A percentile compares a stretch with the other conserved stretches of the same genome.
These are phyloP conservation scores for Penicillium glabrum DNA, from an alignment of 2,329 filamentous ascomycete genomes.

Conservation along the genomic window DNA sequence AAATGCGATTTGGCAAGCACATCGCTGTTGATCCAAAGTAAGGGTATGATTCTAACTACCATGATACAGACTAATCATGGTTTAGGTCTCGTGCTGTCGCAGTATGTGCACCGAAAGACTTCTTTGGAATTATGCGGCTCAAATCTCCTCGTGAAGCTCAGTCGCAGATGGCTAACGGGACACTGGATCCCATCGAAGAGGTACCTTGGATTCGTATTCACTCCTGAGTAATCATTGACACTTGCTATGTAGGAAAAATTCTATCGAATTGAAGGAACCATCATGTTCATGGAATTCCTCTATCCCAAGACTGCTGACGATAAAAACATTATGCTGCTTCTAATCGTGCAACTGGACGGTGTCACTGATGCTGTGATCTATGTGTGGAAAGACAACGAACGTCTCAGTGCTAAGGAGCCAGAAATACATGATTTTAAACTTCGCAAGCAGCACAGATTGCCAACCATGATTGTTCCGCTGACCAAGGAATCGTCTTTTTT, in stretches of 20 bases:
- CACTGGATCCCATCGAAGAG: constrained; percentile 60
- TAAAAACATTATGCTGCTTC: constrained; percentile 72
- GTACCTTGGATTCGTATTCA: constrained; percentile 34
- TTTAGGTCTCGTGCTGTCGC: constrained; percentile 58
- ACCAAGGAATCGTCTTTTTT: constrained; percentile 71
- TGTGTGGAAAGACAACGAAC: constrained; percentile 52
- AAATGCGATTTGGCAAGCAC: constrained; percentile 61
- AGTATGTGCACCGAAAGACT: constrained; percentile 67
- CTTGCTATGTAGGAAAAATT: constrained; percentile 43
- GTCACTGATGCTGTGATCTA: constrained; percentile 52
- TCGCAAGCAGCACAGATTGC: constrained; percentile 52
- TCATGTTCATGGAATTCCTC: constrained; percentile 85
- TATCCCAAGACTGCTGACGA: constrained; percentile 67
- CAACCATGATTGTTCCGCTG: constrained; percentile 70
- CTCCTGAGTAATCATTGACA: neutral
- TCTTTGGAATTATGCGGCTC: constrained; percentile 71
- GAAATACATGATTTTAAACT: constrained; percentile 30
- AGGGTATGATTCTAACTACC: constrained; percentile 20
- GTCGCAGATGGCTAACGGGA: constrained; percentile 49
- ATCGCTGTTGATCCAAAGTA: constrained; percentile 78
- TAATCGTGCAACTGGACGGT: constrained; percentile 53
- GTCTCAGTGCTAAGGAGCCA: constrained; percentile 20
- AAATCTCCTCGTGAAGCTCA: constrained; percentile 56
- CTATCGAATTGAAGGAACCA: constrained; percentile 64
- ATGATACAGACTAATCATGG: constrained; percentile 8